Conservation (phyloP, 2,329 filamentous ascomycete species). For the Mollisia scopiformis region DNA sequence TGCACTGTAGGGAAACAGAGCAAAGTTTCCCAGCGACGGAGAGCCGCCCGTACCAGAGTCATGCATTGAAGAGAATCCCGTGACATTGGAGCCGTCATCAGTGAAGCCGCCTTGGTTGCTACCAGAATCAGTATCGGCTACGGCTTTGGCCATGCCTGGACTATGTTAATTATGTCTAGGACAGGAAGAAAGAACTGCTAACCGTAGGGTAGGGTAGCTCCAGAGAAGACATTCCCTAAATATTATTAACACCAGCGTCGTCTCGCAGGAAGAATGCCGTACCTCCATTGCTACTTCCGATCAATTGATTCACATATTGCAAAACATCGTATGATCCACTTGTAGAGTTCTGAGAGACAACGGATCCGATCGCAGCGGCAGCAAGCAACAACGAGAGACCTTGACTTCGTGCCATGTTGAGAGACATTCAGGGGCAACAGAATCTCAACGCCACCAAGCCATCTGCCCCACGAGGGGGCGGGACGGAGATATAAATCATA, state of each 20-base stretch:
- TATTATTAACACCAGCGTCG: neutral
- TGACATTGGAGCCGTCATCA: constrained; percentile 44
- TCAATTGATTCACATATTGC: constrained; percentile 52
- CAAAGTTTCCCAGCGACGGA: constrained; percentile 73
- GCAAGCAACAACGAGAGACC: neutral
- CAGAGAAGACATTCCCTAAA: constrained; percentile 54
- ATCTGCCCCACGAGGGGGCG: neutral
- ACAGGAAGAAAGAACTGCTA: neutral
- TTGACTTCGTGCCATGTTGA: constrained; percentile 15
- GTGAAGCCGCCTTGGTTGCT: constrained; percentile 61
- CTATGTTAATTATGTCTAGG: constrained; percentile 24
- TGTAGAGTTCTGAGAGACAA: constrained; percentile 21
- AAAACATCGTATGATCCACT: constrained; percentile 39
- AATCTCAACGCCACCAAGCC: constrained; percentile 12
- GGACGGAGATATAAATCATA: constrained; percentile 17
- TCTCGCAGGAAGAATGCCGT: neutral
- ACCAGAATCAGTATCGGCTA: constrained; percentile 54
- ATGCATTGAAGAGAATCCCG: constrained; percentile 40
- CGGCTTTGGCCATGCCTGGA: constrained; percentile 51
- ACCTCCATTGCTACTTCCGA: constrained; percentile 58
- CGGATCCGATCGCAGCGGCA: neutral
- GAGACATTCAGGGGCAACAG: neutral
- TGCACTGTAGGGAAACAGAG: constrained; percentile 66
- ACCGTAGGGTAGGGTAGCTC: constrained; percentile 56
- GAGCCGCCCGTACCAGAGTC: constrained; percentile 49